These are phyloP conservation scores for Beauveria australis DNA, from an alignment of 2,329 filamentous ascomycete genomes.

Conservation along the genomic window DNA sequence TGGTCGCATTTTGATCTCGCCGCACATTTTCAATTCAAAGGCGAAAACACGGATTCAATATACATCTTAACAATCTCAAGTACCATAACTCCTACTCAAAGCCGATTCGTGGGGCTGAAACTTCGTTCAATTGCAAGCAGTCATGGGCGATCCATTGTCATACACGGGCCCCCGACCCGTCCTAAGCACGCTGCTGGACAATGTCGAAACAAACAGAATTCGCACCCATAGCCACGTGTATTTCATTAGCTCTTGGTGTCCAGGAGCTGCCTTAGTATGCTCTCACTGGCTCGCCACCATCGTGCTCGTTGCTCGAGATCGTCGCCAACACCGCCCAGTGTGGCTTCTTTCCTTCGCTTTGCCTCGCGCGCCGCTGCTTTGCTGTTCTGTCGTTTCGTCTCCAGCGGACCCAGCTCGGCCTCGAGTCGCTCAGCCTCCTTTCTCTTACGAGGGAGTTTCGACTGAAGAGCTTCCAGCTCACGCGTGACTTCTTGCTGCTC, in stretches of 20 bases:
- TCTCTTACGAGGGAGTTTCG: slow-evolving; percentile 55
- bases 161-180: background rate
- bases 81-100: background rate
- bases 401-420: slow-evolving; percentile 59
- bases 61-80: background rate
- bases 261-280: slow-evolving; percentile 53
- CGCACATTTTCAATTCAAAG: background rate
- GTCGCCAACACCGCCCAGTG: slow-evolving; percentile 58
- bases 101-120: slow-evolving; percentile 1
- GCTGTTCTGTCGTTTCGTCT: slow-evolving; percentile 57
- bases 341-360: slow-evolving; percentile 56
- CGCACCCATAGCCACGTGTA: background rate
- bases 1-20: background rate
- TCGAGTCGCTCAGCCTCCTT: slow-evolving; percentile 60
- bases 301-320: slow-evolving; percentile 68
- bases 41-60: background rate
- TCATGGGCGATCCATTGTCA: background rate
- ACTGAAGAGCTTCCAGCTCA: slow-evolving; percentile 55
- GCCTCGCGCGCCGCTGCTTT: slow-evolving; percentile 64
- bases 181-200: background rate
- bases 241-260: slow-evolving; percentile 40
- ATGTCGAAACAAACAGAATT: background rate
- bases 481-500: slow-evolving; percentile 51
- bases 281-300: slow-evolving; percentile 67
- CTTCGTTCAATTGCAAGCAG: background rate